phyloP scores from a whole-genome alignment of 2,329 filamentous ascomycete genomes.

The Xylaria digitata region DNA sequence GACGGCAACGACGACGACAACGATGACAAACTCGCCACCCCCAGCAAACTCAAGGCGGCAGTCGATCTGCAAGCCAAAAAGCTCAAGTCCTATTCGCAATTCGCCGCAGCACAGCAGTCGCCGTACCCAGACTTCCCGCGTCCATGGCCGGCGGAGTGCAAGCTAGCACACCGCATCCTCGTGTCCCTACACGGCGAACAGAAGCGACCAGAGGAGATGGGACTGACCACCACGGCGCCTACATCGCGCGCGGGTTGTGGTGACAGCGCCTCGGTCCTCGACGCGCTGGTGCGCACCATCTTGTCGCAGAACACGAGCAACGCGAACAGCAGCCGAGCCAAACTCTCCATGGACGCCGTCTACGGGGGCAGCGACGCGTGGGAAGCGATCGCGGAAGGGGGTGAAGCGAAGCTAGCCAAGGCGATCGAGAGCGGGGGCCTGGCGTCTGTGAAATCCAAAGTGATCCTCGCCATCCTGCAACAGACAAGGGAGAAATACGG shows the following conservation, averaged over 20 bases:
- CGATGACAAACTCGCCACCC: neutral
- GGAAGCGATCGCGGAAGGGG: conserved; percentile 56
- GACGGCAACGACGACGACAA: conserved; percentile 6
- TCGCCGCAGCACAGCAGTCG: conserved; percentile 52
- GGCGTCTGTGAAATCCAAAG: conserved; percentile 76
- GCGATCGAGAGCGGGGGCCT: conserved; percentile 79
- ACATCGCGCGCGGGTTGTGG: conserved; percentile 72
- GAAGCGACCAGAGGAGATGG: conserved; percentile 68
- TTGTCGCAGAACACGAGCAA: conserved; percentile 66
- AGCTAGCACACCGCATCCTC: conserved; percentile 74
- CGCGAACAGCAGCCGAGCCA: conserved; percentile 69
- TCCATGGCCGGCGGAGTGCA: conserved; percentile 75
- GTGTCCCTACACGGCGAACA: conserved; percentile 73
- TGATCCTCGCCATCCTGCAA: conserved; percentile 75
- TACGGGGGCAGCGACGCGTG: conserved; percentile 59
- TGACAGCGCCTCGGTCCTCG: conserved; percentile 62
- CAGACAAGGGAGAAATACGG: conserved; percentile 66
- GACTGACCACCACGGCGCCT: conserved; percentile 64
- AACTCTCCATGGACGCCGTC: conserved; percentile 57
- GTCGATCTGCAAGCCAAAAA: conserved; percentile 55
- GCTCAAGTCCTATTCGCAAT: conserved; percentile 56
- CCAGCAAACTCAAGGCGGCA: conserved; percentile 1
- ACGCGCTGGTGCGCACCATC: conserved; percentile 64
- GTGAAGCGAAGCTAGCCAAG: conserved; percentile 57
- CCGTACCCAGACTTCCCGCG: conserved; percentile 76